Base-by-base conservation (phyloP, 768 basidiomycete species). In the Lactifluus volemus region DNA sequence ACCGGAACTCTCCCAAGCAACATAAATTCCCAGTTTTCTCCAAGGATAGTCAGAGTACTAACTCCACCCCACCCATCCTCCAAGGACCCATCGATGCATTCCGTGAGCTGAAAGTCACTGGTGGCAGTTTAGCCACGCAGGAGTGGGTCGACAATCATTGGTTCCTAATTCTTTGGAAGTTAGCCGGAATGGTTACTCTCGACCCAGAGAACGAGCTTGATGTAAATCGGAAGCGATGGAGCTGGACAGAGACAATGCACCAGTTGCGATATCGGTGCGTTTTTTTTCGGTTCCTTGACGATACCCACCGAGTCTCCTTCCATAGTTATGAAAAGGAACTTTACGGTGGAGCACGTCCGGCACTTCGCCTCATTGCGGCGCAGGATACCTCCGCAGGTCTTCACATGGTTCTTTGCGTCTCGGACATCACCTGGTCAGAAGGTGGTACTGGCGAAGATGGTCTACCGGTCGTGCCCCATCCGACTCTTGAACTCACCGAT, bases 141-240 rank as follows among this genome's bases (percentile, higher is more conserved):
- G 72, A 77, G 25, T 99, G 97, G 97, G 85, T 97, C 1, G 82
- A 88, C 53, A 98, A 98, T 67, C 94, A 97, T 67, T 99, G 93
- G 90, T 72, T 75, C 10, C 73, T 94, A 49, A 83, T 98, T 34
- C 78, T 99, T 3, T 99, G 97, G 97, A 99, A 99, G 74, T 73
- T 97, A 21, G 92, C 93, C 3, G 88, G 90, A 12, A 84, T 92
- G 80, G 86, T 85, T 1, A 76, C 79, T 39, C 77, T 93, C 1
- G 84, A 90, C 60, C 93, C 94, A 4, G 71, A 78, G 29, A 74
- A 77, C 44, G 84, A 84, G 68, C 68, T 61, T 14, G 73, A 80
- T 49, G 74, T 78, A 52, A 65, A 66, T 19, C 72, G 68, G 58
- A 82, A 76, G 64, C 75, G 84, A 21, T 99, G 96, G 93, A 85